phyloP scores from a whole-genome alignment of 176 grass and related monocot species.

The Paspalum notatum region DNA sequence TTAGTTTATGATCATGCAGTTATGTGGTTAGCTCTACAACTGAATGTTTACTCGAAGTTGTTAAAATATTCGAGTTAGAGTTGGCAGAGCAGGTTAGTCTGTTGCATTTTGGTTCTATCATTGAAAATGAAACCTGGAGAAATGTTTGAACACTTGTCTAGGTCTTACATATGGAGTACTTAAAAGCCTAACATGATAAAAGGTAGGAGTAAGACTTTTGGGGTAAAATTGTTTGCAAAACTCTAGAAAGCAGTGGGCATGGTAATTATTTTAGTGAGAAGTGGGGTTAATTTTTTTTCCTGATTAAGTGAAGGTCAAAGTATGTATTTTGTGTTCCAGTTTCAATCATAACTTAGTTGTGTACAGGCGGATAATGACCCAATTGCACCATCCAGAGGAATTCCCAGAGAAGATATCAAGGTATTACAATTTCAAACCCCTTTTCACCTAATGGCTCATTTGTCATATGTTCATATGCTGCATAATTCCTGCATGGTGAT shows the following conservation, averaged over 20 bases:
- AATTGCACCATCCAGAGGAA: slow-evolving; percentile 94
- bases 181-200: slow-evolving; percentile 28
- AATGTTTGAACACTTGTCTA: slow-evolving; percentile 1
- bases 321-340: slow-evolving; percentile 32
- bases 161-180: slow-evolving; percentile 29
- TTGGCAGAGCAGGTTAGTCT: not conserved
- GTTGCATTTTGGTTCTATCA: not conserved
- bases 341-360: slow-evolving; percentile 34
- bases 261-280: not conserved
- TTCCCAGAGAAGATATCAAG: slow-evolving; percentile 94
- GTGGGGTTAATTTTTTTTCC: not conserved
- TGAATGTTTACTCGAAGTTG: not conserved
- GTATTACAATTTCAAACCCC: slow-evolving; percentile 36
- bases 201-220: not conserved
- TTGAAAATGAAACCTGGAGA: not conserved
- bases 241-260: not conserved
- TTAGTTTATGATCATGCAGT: not conserved
- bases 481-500: not conserved
- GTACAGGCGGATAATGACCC: slow-evolving; percentile 88
- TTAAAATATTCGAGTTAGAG: not conserved
- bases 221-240: slow-evolving; percentile 2
- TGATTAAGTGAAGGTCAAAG: not conserved
- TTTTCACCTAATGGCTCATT: slow-evolving; percentile 9
- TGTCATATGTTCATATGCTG: not conserved
- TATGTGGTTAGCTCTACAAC: not conserved